Conservation (phyloP, 768 basidiomycete genomes). For the Macrocybe gigantea region DNA sequence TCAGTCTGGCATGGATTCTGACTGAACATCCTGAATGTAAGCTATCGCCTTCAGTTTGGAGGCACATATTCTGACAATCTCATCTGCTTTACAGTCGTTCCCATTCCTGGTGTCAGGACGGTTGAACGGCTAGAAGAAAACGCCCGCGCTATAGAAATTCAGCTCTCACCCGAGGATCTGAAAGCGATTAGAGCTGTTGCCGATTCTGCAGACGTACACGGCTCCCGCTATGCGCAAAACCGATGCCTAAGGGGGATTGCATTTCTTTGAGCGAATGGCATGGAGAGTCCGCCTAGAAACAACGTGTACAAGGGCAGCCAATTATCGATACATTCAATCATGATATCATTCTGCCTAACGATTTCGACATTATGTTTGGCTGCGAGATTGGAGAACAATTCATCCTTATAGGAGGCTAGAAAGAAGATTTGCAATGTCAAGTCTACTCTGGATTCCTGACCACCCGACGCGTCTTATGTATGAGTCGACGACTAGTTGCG, state of each 20-base stretch:
- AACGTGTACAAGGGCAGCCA: background rate
- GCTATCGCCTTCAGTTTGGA: background rate
- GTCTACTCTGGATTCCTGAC: too few species aligned
- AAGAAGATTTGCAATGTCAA: too few species aligned
- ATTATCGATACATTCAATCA: too few species aligned
- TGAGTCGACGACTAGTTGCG: too few species aligned
- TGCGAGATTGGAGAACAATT: too few species aligned
- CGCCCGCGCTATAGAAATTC: conserved; percentile 12
- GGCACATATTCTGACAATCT: background rate
- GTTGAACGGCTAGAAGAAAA: conserved; percentile 16
- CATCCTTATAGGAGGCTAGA: too few species aligned
- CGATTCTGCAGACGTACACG: conserved; percentile 14
- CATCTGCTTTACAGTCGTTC: conserved; percentile 11
- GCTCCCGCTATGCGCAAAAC: conserved; percentile 13
- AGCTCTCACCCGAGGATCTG: conserved; percentile 13
- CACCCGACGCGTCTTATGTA: too few species aligned
- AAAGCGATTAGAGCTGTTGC: conserved; percentile 15
- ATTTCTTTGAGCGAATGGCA: conserved; percentile 13
- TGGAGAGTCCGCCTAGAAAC: conserved; percentile 1
- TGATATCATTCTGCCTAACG: too few species aligned
- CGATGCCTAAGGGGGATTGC: conserved; percentile 14
- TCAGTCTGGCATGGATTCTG: conserved; percentile 42
- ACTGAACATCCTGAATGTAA: conserved; percentile 18
- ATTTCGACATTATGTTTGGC: too few species aligned
- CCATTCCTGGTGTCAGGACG: conserved; percentile 18